A percentile compares a stretch with the other conserved stretches of the same genome.
phyloP scores from a whole-genome alignment of 208 protist genomes.

The Borovskyia barvae region DNA sequence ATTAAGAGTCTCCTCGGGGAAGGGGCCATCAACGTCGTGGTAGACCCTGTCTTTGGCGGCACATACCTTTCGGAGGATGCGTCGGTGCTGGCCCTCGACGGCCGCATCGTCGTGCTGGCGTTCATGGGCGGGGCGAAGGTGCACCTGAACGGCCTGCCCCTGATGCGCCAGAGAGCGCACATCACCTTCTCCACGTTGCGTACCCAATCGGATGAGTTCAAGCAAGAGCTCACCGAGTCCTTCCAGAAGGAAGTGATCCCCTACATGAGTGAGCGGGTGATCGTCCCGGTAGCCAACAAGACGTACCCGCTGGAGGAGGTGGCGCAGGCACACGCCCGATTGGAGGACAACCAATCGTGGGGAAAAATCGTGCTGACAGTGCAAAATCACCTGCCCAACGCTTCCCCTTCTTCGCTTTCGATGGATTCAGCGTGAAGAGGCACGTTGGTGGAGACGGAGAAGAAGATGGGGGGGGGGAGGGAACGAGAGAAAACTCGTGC shows the following conservation, averaged over 20 bases:
- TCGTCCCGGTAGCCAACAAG: constrained; percentile 61
- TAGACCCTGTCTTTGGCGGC: constrained; percentile 81
- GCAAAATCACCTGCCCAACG: constrained; percentile 4
- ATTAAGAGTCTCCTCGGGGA: constrained; percentile 45
- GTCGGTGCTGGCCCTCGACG: constrained; percentile 60
- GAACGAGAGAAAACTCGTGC: too few species aligned
- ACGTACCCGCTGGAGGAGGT: constrained; percentile 73
- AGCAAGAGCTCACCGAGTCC: constrained; percentile 41
- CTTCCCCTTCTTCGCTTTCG: too few species aligned
- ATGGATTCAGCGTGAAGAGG: background rate
- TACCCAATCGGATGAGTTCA: constrained; percentile 54
- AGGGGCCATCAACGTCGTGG: constrained; percentile 56
- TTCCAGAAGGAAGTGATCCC: constrained; percentile 68
- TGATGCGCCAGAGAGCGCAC: constrained; percentile 60
- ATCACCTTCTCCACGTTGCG: constrained; percentile 79
- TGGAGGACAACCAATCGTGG: constrained; percentile 57
- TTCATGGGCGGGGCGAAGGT: constrained; percentile 62
- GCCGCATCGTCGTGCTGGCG: constrained; percentile 60
- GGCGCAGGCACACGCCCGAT: constrained; percentile 45
- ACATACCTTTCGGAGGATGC: constrained; percentile 68
- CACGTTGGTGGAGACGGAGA: background rate
- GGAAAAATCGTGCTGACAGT: constrained; percentile 73
- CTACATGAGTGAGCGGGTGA: constrained; percentile 44
- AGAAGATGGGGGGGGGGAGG: too few species aligned
- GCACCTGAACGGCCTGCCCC: constrained; percentile 55